phyloP scores from a whole-genome alignment of 495 filamentous ascomycete genomes.

The Lichenothelia convexa region DNA sequence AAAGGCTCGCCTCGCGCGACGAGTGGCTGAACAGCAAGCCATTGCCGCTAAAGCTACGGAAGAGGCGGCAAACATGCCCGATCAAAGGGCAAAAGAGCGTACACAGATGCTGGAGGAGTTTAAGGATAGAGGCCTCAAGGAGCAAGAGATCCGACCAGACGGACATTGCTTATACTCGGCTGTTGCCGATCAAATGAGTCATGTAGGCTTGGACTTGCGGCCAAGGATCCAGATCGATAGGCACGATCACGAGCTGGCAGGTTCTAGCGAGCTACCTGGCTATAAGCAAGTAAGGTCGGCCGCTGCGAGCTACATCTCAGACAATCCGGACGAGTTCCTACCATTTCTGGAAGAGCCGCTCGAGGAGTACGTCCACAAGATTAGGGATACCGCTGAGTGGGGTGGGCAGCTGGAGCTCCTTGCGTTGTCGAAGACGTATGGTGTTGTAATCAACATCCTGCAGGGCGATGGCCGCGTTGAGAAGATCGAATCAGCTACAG shows the following conservation, averaged over 20 bases:
- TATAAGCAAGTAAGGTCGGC: conserved; percentile 36
- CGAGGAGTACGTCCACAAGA: conserved; percentile 51
- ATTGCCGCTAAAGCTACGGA: conserved; percentile 43
- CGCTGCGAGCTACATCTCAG: conserved; percentile 41
- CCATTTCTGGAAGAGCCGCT: conserved; percentile 72
- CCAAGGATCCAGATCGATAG: conserved; percentile 17
- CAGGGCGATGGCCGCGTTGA: conserved; percentile 65
- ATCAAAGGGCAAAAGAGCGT: conserved; percentile 56
- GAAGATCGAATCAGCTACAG: conserved; percentile 41
- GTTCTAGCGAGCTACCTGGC: conserved; percentile 4
- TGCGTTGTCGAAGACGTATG: conserved; percentile 69
- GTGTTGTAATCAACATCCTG: conserved; percentile 66
- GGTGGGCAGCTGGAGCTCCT: conserved; percentile 80
- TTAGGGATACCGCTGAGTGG: conserved; percentile 87
- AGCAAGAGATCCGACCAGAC: conserved; percentile 70
- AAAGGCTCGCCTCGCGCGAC: conserved; percentile 76
- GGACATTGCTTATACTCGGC: conserved; percentile 95
- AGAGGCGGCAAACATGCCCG: conserved; percentile 56
- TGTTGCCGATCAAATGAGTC: conserved; percentile 61
- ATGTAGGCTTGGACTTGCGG: conserved; percentile 28
- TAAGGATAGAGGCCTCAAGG: conserved; percentile 39
- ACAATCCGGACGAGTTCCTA: conserved; percentile 41
- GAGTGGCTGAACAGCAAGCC: conserved; percentile 67
- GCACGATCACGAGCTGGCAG: conserved; percentile 1
- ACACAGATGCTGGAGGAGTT: conserved; percentile 49